A percentile compares a stretch with the other conserved stretches of the same genome.
These are phyloP conservation scores for Papiliotrema terrestris DNA, from an alignment of 1,284 basidiomycete species.

Conservation along the genomic window DNA sequence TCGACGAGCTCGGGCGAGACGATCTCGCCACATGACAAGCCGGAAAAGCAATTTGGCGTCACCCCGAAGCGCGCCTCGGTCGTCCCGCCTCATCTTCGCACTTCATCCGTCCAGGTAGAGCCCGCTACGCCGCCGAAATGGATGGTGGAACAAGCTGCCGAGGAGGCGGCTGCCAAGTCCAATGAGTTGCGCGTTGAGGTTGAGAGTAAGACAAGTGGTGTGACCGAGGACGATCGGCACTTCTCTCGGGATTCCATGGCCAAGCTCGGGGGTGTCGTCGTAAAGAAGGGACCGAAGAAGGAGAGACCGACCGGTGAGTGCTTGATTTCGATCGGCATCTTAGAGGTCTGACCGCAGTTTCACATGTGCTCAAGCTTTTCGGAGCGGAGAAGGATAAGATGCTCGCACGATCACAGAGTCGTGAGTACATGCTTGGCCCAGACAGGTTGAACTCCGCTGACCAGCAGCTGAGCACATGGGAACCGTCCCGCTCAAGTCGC, in stretches of 20 bases:
- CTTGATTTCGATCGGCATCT: not conserved
- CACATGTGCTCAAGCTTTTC: slow-evolving; percentile 33
- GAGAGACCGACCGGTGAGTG: slow-evolving; percentile 33
- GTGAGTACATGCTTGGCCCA: slow-evolving; percentile 10
- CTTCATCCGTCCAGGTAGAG: slow-evolving; percentile 31
- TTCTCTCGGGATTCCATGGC: not conserved
- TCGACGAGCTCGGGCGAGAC: too few species aligned
- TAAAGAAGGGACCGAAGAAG: slow-evolving; percentile 19
- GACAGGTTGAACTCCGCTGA: not conserved
- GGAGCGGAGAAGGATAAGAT: slow-evolving; percentile 20
- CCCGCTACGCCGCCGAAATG: slow-evolving; percentile 38
- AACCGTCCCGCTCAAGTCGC: slow-evolving; percentile 29
- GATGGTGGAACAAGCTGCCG: slow-evolving; percentile 38
- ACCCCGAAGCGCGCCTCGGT: slow-evolving; percentile 22
- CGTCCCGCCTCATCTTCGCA: slow-evolving; percentile 28
- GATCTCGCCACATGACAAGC: not conserved
- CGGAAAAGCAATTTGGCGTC: slow-evolving; percentile 22
- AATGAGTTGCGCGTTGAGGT: slow-evolving; percentile 12
- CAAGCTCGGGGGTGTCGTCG: not conserved
- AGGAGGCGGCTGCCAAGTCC: slow-evolving; percentile 16
- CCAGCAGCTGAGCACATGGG: slow-evolving; percentile 22
- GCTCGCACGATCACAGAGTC: slow-evolving; percentile 17
- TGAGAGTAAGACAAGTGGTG: slow-evolving; percentile 15
- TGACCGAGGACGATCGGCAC: not conserved
- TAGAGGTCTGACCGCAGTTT: slow-evolving; percentile 14